Evolutionary conservation across 805 yeast genomes (phyloP), one percentile per base, ranked within the genome.

Genomic region (Metschnikowia hibisci): DNA sequence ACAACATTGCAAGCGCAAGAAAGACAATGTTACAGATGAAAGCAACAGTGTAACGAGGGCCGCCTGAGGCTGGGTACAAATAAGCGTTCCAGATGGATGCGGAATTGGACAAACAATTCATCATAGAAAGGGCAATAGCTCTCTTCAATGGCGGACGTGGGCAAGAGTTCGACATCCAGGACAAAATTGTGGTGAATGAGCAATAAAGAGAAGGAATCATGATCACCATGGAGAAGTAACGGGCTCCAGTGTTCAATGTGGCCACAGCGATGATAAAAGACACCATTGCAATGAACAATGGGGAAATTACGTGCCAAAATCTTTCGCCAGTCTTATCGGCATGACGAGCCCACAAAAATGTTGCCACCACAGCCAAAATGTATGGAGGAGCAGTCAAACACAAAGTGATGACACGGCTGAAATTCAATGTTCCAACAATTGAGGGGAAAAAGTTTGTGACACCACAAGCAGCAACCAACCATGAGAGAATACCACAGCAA

Each of bases 381-480:
- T 77, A 80, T 9, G 82, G 82, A 18, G 83, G 84, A 16, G 77
- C 82, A 7, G 84, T 77, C 43, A 80, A 64, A 48, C 77, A 74
- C 38, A 78, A 67, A 3, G 84, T 77, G 35, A 73, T 66, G 30
- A 77, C 66, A 37, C 69, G 64, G 53, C 61, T 58, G 51, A 76
- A 81, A 34, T 77, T 72, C 47, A 81, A 66, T 11, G 84, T 77
- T 44, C 67, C 55, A 13, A 81, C 83, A 22, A 81, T 78, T 1
- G 82, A 69, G 22, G 84, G 84, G 66, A 78, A 80, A 56, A 77
- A 78, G 55, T 78, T 74, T 14, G 81, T 76, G 36, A 78, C 81
- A 57, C 82, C 82, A 50, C 79, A 74, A 31, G 82, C 81, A 20
- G 79, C 80, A 39, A 76, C 82, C 25, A 73, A 60, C 58, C 69